These are phyloP conservation scores for Fusarium sp. DNA, from an alignment of 2,329 filamentous ascomycete species.

Conservation along the genomic window DNA sequence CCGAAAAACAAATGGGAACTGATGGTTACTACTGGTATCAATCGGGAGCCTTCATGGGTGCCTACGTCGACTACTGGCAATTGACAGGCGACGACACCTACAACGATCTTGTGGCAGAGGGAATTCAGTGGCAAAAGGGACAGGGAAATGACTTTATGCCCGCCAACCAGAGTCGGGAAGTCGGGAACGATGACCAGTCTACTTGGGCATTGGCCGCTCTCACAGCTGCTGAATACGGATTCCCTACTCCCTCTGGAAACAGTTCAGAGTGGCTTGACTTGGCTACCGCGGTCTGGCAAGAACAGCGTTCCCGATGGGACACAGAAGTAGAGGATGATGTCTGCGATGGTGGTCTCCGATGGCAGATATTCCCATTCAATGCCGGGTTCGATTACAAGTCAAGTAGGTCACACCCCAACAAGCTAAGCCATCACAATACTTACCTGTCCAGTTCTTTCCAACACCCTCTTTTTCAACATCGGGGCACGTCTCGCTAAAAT, in stretches of 20 bases:
- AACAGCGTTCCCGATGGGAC: slow-evolving; percentile 61
- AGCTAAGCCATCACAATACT: rapidly evolving
- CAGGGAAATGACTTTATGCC: slow-evolving; percentile 70
- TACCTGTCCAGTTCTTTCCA: slow-evolving; percentile 62
- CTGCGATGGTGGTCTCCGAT: slow-evolving; percentile 70
- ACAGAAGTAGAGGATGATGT: slow-evolving; percentile 61
- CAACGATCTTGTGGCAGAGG: slow-evolving; percentile 68
- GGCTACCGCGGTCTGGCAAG: slow-evolving; percentile 66
- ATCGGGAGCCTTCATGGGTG: slow-evolving; percentile 75
- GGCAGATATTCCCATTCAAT: slow-evolving; percentile 81
- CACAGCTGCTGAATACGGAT: slow-evolving; percentile 73
- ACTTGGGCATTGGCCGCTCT: slow-evolving; percentile 79
- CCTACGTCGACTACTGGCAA: slow-evolving; percentile 77
- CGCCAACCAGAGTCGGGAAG: slow-evolving; percentile 63
- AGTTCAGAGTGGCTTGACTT: slow-evolving; percentile 72
- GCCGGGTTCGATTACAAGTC: slow-evolving; percentile 83
- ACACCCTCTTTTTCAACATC: slow-evolving; percentile 73
- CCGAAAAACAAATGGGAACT: slow-evolving; percentile 49
- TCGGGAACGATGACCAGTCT: slow-evolving; percentile 76
- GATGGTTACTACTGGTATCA: slow-evolving; percentile 79
- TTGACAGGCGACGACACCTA: slow-evolving; percentile 73
- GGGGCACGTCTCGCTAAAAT: slow-evolving; percentile 78
- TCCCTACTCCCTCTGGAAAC: slow-evolving; percentile 65
- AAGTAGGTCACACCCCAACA: slow-evolving; percentile 51
- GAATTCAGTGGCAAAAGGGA: slow-evolving; percentile 69